Conservation (phyloP, 108 stramenopile genomes). For the Stephanodiscus triporus region DNA sequence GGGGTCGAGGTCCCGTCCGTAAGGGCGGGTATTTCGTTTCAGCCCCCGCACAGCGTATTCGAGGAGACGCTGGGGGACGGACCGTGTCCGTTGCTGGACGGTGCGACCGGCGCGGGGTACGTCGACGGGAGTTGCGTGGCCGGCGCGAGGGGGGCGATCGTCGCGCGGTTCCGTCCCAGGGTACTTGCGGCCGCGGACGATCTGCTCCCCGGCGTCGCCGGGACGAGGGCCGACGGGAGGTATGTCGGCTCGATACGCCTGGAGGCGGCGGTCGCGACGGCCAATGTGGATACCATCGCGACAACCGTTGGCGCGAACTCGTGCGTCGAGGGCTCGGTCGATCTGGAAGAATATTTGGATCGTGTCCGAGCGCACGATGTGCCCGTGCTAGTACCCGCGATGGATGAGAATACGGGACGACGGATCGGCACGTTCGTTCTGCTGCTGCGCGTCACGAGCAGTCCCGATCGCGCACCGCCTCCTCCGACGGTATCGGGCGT, state of each 20-base stretch:
- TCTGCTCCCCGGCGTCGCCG: constrained; percentile 37
- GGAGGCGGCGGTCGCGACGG: constrained; percentile 3
- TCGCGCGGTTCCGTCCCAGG: constrained; percentile 34
- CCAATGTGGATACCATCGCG: constrained; percentile 14
- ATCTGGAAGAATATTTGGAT: constrained; percentile 38
- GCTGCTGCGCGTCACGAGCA: constrained; percentile 49
- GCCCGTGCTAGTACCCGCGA: constrained; percentile 51
- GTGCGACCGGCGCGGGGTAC: constrained; percentile 1
- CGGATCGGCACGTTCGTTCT: constrained; percentile 57
- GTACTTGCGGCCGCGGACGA: constrained; percentile 25
- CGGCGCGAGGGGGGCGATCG: constrained; percentile 17
- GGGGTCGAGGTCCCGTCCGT: constrained; percentile 12
- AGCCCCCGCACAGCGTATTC: constrained; percentile 39
- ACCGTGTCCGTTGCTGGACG: constrained; percentile 40
- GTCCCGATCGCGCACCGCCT: constrained; percentile 22
- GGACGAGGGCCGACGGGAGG: constrained; percentile 35
- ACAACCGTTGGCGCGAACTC: not conserved
- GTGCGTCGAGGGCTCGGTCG: constrained; percentile 37
- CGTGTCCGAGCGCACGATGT: not conserved
- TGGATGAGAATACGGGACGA: constrained; percentile 42
- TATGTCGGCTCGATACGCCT: constrained; percentile 38
- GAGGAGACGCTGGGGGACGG: constrained; percentile 32
- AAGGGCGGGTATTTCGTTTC: constrained; percentile 8
- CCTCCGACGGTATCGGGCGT: not conserved
- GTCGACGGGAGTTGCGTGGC: not conserved